Conservation (phyloP, 78 protist species). For the Planoprotostelium fungivorum region DNA sequence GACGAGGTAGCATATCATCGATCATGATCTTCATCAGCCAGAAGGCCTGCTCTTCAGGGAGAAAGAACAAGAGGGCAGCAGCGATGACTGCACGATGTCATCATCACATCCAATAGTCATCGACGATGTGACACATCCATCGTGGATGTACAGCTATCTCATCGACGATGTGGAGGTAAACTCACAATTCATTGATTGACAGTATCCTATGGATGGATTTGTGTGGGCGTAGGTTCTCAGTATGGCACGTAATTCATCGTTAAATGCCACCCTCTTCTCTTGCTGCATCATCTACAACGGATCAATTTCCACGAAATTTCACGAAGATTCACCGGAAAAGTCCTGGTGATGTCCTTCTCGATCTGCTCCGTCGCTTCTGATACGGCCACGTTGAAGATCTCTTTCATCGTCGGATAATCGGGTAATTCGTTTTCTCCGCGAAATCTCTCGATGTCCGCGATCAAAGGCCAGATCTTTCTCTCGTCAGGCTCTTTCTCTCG, state of each 20-base stretch:
- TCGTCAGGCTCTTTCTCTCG: neutral
- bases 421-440: neutral
- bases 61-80: neutral
- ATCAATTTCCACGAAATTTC: neutral
- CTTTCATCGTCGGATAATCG: neutral
- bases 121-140: neutral
- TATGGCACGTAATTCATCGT: neutral
- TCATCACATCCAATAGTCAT: too few relatives aligned
- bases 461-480: neutral
- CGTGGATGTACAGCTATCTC: neutral
- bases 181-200: neutral
- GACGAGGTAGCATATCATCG: neutral
- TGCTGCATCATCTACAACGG: neutral
- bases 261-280: neutral
- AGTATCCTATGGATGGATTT: neutral
- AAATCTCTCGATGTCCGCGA: neutral
- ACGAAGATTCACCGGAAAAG: neutral
- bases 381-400: neutral
- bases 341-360: neutral
- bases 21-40: neutral
- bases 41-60: neutral
- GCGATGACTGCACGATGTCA: neutral
- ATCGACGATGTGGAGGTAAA: too few relatives aligned
- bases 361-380: neutral
- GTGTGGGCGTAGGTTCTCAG: neutral